A percentile compares a stretch with the other conserved stretches of the same genome.
phyloP scores from a whole-genome alignment of 164 flowering plant genomes.

The Houttuynia cordata region DNA sequence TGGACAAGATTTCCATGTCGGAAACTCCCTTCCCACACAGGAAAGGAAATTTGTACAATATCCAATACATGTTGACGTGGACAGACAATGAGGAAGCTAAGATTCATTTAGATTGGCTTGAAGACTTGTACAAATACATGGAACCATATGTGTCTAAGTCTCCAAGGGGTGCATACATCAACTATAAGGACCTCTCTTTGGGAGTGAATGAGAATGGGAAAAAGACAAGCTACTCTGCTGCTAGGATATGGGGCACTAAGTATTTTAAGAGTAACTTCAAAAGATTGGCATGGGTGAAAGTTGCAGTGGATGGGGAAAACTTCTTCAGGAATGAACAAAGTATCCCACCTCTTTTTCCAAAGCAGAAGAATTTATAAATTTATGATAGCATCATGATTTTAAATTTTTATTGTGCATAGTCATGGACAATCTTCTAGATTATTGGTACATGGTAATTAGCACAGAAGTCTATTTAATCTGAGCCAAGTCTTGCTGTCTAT shows the following conservation, averaged over 20 bases:
- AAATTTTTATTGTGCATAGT: too few relatives aligned
- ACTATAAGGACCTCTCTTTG: constrained; percentile 7
- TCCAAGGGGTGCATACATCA: constrained; percentile 12
- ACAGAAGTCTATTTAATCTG: too few relatives aligned
- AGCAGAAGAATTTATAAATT: too few relatives aligned
- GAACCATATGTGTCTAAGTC: constrained; percentile 3
- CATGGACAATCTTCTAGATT: too few relatives aligned
- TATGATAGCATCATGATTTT: too few relatives aligned
- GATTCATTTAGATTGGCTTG: constrained; percentile 3
- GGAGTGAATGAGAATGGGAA: not conserved
- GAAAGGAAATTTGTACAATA: constrained; percentile 3
- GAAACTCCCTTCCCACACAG: constrained; percentile 21
- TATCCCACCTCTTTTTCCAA: not conserved
- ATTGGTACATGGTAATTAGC: too few relatives aligned
- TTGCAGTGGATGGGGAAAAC: constrained; percentile 13
- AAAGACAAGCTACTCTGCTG: constrained; percentile 4
- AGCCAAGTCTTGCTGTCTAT: too few relatives aligned
- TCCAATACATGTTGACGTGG: constrained; percentile 12
- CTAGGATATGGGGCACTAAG: constrained; percentile 11
- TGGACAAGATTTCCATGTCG: constrained; percentile 7
- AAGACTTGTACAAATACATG: constrained; percentile 4
- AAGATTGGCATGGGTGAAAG: constrained; percentile 19
- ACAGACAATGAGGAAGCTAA: not conserved
- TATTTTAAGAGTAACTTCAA: constrained; percentile 19
- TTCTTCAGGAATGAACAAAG: constrained; percentile 12